Evolutionary conservation across 768 basidiomycete species (phyloP), one percentile per base, ranked within the genome.

Genomic region (Tylopilus sp.): DNA sequence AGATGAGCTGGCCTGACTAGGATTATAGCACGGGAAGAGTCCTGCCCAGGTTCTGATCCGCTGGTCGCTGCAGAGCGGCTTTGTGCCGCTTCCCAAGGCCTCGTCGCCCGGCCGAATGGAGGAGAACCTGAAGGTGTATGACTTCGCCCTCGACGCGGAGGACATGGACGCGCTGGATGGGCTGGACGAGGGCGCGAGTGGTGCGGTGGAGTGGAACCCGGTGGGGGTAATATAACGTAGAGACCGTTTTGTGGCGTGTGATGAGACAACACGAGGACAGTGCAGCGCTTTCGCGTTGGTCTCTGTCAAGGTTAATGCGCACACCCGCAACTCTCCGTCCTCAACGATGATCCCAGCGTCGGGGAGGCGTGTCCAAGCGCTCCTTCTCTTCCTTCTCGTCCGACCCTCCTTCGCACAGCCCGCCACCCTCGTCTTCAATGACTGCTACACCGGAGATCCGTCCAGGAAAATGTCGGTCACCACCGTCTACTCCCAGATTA

Each of bases 151-250:
- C 26, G 70, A 71, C 30, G 67, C 65, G 22, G 80, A 79, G 37
- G 91, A 94, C 49, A 81, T 95, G 76, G 59, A 62, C 0, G 67
- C 64, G 21, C 74, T 96, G 1, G 83, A 92, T 63, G 76, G 68
- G 0, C 72, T 94, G 0, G 90, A 95, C 63, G 65, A 76, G 43
- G 92, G 88, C 0, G 76, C 81, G 37, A 76, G 74, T 0, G 91
- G 92, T 6, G 83, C 86, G 0, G 73, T 88, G 43, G 84, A 79
- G 51, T 95, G 92, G 93, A 91, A 95, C 58, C 89, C 91, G 1
- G 80, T 92, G 8, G 76, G 85, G 56, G 52, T 55, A 29, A 28
- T 21, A 16, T 67, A 38, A 28, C 24, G 16, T 67, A 38, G 33
- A 14, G 6, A 9, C n/a, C 8, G 4, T 31, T 10, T 19, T 21